Evolutionary conservation across 2,329 filamentous ascomycete species (phyloP), one percentile per base, ranked within the genome.

Genomic region (Colletotrichum cereale): DNA sequence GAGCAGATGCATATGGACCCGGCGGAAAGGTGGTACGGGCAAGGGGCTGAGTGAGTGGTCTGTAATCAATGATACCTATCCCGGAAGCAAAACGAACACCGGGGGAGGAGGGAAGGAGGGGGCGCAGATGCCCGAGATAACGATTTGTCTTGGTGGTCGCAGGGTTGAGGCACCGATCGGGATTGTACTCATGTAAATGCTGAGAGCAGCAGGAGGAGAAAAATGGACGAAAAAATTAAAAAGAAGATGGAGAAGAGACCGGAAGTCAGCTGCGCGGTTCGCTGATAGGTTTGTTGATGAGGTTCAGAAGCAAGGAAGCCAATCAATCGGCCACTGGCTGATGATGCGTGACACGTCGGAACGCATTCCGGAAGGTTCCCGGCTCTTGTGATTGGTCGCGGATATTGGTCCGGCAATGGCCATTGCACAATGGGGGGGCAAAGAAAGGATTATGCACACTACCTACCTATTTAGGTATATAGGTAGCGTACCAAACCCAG

Each of bases 321-420:
- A 24, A n/a, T 38, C n/a, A 18, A 57, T 26, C 53, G n/a, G 53
- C 53, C 53, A 57, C 34, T 57, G 53, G 53, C 34, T 26, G 34
- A 18, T 26, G 34, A 18, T 40, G n/a, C 12, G 34, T 12, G 21
- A 16, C n/a, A 26, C 5, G 12, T 40, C 53, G 53, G 53, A 57
- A 40, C 24, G 2, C 7, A 26, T 57, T 57, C 53, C 53, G 53
- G 36, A 6, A 14, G 10, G 1, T 10, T 26, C 3, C 16, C 29
- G 29, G 53, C 34, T 5, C 24, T 18, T 26, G 6, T 57, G 53
- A 57, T 57, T 57, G 53, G 53, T 5, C n/a, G 11, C 34, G 53
- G 53, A 38, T 2, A 26, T 24, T 12, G 7, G n/a, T 56, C 53
- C 34, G 53, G n/a, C 29, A 53, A 21, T 52, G 42, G n/a, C n/a